A percentile compares a stretch with the other conserved stretches of the same genome.
Evolutionary conservation across 2,329 filamentous ascomycete genomes (phyloP).

Genomic region (Epichloe amarillans): DNA sequence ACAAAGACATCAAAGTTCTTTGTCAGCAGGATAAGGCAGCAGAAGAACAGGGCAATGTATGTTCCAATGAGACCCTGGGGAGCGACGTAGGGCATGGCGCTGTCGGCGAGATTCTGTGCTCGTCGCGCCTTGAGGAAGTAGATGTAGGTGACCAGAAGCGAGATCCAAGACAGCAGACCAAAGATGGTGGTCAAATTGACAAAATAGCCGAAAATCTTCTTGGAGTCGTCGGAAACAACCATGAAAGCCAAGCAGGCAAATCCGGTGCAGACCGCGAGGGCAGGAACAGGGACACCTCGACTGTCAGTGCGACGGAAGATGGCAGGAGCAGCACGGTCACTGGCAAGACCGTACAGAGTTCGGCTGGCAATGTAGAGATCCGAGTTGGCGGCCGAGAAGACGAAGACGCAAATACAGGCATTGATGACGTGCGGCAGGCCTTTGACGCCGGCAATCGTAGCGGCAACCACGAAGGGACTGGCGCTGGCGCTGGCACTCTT

Average conservation of each 20-base stretch:
- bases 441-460: conserved; percentile 48
- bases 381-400: conserved; percentile 65
- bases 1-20: conserved; percentile 73
- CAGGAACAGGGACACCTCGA: conserved; percentile 56
- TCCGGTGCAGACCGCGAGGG: conserved; percentile 45
- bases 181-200: conserved; percentile 57
- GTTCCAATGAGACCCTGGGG: conserved; percentile 62
- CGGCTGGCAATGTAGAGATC: conserved; percentile 65
- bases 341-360: conserved; percentile 59
- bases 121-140: conserved; percentile 49
- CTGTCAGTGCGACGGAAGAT: conserved; percentile 60
- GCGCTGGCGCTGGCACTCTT: conserved; percentile 27
- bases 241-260: conserved; percentile 58
- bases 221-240: conserved; percentile 46
- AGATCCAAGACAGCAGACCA: conserved; percentile 54
- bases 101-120: conserved; percentile 44
- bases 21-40: conserved; percentile 60
- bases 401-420: conserved; percentile 60
- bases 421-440: conserved; percentile 56
- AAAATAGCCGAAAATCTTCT: conserved; percentile 48
- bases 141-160: conserved; percentile 54
- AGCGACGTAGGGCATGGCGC: conserved; percentile 48
- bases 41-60: conserved; percentile 54
- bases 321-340: conserved; percentile 56
- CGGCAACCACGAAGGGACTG: conserved; percentile 63